Conservation (phyloP, 768 basidiomycete genomes). For the Dentipellis fragilis region DNA sequence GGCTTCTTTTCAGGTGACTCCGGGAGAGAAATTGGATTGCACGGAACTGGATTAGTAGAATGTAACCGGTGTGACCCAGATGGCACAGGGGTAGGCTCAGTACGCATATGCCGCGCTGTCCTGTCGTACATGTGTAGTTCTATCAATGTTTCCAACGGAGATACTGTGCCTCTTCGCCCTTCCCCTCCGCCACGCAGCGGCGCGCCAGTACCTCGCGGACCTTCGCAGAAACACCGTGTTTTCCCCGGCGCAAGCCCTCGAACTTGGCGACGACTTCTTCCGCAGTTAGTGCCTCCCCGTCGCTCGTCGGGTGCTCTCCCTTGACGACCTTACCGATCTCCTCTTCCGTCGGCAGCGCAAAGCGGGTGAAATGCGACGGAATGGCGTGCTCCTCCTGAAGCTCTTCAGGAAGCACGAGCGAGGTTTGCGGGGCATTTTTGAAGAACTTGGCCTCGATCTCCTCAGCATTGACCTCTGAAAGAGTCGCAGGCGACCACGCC, state of each 20-base stretch:
- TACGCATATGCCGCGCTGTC: no score
- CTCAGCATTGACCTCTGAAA: conserved; percentile 47
- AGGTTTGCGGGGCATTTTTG: conserved; percentile 26
- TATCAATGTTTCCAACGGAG: conserved; percentile 45
- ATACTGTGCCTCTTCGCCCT: conserved; percentile 21
- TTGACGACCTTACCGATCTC: conserved; percentile 59
- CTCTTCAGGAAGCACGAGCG: conserved; percentile 18
- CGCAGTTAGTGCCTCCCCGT: conserved; percentile 47
- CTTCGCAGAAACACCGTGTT: conserved; percentile 63
- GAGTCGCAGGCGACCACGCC: conserved; percentile 57
- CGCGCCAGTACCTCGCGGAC: conserved; percentile 66
- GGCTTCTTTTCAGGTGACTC: no score
- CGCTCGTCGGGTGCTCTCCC: conserved; percentile 53
- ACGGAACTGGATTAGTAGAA: no score
- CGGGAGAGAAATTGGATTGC: no score
- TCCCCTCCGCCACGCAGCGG: conserved; percentile 50
- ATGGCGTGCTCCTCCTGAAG: conserved; percentile 16
- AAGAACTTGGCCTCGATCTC: conserved; percentile 64
- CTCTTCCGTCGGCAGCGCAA: conserved; percentile 68
- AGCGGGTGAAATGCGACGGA: conserved; percentile 20
- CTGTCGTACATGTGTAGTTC: no score
- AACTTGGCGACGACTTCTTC: conserved; percentile 57
- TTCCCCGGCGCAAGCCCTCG: conserved; percentile 34
- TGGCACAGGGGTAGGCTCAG: no score
- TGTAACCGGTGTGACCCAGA: no score